phyloP scores from a whole-genome alignment of 2,329 filamentous ascomycete genomes.

The Nothomitra cinnamomea region DNA sequence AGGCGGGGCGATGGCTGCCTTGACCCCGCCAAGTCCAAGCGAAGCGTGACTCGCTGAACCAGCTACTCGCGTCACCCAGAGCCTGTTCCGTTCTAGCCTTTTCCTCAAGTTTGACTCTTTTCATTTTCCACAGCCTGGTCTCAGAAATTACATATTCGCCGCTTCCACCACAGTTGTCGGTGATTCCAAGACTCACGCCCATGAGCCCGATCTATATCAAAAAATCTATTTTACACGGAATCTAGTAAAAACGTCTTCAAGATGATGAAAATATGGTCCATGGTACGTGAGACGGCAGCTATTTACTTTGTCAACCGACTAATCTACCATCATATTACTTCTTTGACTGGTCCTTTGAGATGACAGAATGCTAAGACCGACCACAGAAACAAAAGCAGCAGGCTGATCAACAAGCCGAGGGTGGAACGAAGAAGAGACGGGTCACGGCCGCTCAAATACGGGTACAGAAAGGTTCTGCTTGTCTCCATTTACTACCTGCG shows the following conservation, averaged over 20 bases:
- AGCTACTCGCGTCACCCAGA: too few species aligned
- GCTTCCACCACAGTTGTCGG: too few species aligned
- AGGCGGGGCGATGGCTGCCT: too few species aligned
- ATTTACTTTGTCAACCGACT: not conserved
- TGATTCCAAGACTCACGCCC: too few species aligned
- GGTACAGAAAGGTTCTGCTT: conserved; percentile 69
- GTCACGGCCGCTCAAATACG: conserved; percentile 90
- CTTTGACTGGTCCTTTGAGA: not conserved
- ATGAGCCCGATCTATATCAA: not conserved
- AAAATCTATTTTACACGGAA: not conserved
- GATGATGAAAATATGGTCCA: conserved; percentile 99
- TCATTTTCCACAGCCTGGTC: too few species aligned
- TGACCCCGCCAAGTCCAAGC: too few species aligned
- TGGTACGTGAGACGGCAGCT: too few species aligned
- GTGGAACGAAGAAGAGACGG: conserved; percentile 87
- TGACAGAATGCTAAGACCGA: not conserved
- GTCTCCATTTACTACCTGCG: not conserved
- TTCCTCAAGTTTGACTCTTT: too few species aligned
- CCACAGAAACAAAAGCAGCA: conserved; percentile 62
- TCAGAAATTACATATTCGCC: too few species aligned
- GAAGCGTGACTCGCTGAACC: too few species aligned
- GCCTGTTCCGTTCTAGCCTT: too few species aligned
- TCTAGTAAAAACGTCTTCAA: conserved; percentile 21
- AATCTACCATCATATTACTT: not conserved
- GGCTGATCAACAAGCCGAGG: conserved; percentile 83